phyloP scores from a whole-genome alignment of 140 eudicot species.

The Flaveria floridana region DNA sequence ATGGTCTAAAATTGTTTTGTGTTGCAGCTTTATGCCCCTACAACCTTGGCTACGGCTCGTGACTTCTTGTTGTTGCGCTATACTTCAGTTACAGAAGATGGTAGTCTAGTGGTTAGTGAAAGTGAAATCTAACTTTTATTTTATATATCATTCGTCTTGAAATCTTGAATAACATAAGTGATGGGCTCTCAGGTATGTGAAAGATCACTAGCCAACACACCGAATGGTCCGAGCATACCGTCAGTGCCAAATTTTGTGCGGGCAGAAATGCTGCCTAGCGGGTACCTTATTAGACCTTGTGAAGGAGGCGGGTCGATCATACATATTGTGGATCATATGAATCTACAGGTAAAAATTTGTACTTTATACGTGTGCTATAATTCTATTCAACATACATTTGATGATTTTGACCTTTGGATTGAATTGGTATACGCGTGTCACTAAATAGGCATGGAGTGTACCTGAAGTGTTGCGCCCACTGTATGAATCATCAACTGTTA shows the following conservation, averaged over 20 bases:
- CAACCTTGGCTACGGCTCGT: constrained; percentile 94
- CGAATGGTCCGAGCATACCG: constrained; percentile 83
- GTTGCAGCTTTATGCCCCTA: constrained; percentile 83
- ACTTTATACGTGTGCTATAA: not conserved
- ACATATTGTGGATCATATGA: constrained; percentile 92
- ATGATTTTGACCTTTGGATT: not conserved
- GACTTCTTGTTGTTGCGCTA: constrained; percentile 89
- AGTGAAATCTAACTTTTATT: not conserved
- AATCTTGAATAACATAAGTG: not conserved
- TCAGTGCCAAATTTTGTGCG: constrained; percentile 70
- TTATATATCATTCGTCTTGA: not conserved
- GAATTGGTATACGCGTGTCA: not conserved
- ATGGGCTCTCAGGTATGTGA: constrained; percentile 48
- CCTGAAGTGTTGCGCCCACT: constrained; percentile 96
- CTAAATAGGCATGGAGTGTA: constrained; percentile 75
- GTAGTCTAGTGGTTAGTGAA: constrained; percentile 71
- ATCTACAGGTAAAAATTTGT: constrained; percentile 58
- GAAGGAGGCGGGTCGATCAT: constrained; percentile 95
- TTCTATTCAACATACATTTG: not conserved
- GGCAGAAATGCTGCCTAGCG: constrained; percentile 92
- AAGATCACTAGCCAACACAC: constrained; percentile 71
- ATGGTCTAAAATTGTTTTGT: not conserved
- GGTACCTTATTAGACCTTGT: constrained; percentile 92
- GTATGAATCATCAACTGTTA: constrained; percentile 77
- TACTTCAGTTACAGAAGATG: constrained; percentile 86